These are phyloP conservation scores for Marasmius sp. DNA, from an alignment of 1,284 basidiomycete species.

Conservation along the genomic window DNA sequence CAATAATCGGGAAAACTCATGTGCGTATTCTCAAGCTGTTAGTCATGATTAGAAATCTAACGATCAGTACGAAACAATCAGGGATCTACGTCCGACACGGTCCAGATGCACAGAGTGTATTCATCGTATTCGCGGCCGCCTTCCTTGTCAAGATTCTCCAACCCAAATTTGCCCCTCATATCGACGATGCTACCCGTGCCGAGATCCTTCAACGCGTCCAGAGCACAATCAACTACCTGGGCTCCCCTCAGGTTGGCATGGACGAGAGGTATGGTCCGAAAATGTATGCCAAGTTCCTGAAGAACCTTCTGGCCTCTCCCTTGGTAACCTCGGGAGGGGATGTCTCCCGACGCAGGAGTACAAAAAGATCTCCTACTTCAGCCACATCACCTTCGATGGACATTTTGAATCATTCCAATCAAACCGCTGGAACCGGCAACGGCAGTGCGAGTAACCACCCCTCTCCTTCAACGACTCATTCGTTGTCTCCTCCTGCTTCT, in stretches of 20 bases:
- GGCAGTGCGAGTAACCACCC: conserved; percentile 26
- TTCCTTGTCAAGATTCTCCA: conserved; percentile 79
- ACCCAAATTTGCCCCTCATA: conserved; percentile 64
- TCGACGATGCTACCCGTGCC: conserved; percentile 54
- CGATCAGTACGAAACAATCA: conserved; percentile 18
- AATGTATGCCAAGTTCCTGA: conserved; percentile 73
- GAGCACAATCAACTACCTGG: conserved; percentile 62
- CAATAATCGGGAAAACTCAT: conserved; percentile 52
- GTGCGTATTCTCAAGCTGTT: conserved; percentile 30
- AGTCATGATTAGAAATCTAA: neutral
- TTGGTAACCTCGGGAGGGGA: neutral
- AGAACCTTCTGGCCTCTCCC: conserved; percentile 59
- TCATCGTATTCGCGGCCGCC: conserved; percentile 81
- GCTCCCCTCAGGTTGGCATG: conserved; percentile 63
- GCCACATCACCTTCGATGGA: neutral
- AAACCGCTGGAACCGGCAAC: conserved; percentile 35
- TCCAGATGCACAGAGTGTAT: conserved; percentile 81
- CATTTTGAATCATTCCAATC: neutral
- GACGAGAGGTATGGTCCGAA: conserved; percentile 77
- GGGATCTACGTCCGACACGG: conserved; percentile 70
- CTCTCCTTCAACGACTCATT: conserved; percentile 33
- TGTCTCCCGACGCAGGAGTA: neutral
- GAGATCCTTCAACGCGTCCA: conserved; percentile 63
- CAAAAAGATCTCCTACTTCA: neutral
- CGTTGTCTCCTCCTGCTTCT: conserved; percentile 41